Evolutionary conservation across 2,329 filamentous ascomycete species (phyloP), one percentile per base, ranked within the genome.

Genomic region (Paecilomyces sp.): DNA sequence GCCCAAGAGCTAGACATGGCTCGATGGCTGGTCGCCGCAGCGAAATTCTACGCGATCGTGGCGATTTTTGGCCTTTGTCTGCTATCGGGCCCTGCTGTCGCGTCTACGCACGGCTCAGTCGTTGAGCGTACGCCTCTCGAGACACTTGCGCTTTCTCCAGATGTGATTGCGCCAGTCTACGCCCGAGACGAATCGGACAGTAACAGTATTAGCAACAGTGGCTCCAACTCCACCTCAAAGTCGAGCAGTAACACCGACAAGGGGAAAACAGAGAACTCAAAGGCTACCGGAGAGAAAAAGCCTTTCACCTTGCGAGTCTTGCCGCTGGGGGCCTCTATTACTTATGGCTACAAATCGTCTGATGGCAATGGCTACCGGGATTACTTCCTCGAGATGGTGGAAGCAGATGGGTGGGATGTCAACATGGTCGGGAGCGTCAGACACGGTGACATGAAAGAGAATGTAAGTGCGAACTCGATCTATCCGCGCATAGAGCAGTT

Each of bases 381-480:
- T n/a, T 50, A 57, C 9, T 47, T 65, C 15, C 58, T 60, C 0
- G 55, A 63, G 15, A 41, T 55, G 33, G 28, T 65, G 3, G 57
- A 57, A 3, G 58, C 31, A 8, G 54, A 61, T 18, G 63, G 63
- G 1, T 62, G 57, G 54, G 54, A 61, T 13, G 60, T 62, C n/a
- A 55, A 60, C 24, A 63, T 65, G 63, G 58, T 65, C n/a, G 63
- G 63, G 15, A 58, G 36, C 24, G 56, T 58, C 25, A 57, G 36
- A 30, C 24, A 60, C n/a, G 62, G 62, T 13, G 57, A 54, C 12
- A 65, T 65, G 64, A 30, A 22, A 1, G 62, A 65, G 25, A 67
- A 69, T 54, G 71, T 69, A 58, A 22, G 65, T 58, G 15, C 8
- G 13, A 24, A 15, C 15, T 13, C 11, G 6, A 3, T 13, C 4